A percentile compares a stretch with the other conserved stretches of the same genome.
Conservation (phyloP, 345 rosid genomes). For the Litchi chinensis region DNA sequence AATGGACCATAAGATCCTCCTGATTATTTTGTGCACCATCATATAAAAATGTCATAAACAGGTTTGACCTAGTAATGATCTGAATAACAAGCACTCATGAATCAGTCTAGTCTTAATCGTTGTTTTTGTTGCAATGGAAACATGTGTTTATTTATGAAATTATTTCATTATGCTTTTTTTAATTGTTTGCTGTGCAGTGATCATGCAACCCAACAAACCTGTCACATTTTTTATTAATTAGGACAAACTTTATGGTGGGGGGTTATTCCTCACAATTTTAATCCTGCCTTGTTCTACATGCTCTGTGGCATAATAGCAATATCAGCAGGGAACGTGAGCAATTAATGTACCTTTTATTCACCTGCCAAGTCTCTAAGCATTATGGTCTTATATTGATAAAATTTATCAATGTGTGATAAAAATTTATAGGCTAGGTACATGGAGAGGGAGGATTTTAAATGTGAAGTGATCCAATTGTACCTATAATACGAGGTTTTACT, state of each 20-base stretch:
- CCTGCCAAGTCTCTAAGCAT: not conserved
- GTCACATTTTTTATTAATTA: not conserved
- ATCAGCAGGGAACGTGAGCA: not conserved
- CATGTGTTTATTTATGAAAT: slow-evolving; percentile 3
- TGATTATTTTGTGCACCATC: not conserved
- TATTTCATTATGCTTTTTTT: not conserved
- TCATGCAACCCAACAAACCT: not conserved
- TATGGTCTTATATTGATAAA: not conserved
- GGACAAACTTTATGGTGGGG: not conserved
- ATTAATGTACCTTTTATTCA: not conserved
- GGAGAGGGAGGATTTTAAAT: not conserved
- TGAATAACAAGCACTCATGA: not conserved
- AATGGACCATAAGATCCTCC: not conserved
- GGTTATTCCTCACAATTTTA: not conserved
- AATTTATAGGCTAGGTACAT: not conserved
- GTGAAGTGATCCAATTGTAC: no score
- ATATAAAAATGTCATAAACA: not conserved
- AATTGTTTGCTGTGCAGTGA: not conserved
- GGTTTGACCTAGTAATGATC: not conserved
- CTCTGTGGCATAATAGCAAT: not conserved
- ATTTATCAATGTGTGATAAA: no score
- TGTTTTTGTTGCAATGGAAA: not conserved
- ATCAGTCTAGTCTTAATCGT: not conserved
- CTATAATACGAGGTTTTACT: not conserved
- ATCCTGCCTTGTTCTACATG: slow-evolving; percentile 3